phyloP scores from a whole-genome alignment of 1,284 basidiomycete genomes.

The Albatrellus sp. region DNA sequence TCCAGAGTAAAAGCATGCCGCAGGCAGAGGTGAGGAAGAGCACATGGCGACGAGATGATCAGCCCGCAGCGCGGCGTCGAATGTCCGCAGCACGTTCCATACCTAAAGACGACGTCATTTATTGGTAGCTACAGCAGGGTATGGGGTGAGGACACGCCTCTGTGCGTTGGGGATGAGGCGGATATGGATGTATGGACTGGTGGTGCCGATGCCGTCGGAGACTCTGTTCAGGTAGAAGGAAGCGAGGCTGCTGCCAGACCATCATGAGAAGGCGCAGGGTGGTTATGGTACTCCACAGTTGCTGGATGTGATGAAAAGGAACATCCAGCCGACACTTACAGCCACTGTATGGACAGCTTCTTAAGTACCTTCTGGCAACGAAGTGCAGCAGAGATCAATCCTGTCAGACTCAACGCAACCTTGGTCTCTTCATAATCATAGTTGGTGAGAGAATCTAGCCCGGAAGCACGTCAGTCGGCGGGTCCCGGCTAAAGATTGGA shows the following conservation, averaged over 20 bases:
- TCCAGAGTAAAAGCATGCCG: slow-evolving; percentile 66
- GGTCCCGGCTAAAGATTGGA: background rate
- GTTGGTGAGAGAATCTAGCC: slow-evolving; percentile 54
- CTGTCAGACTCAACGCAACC: slow-evolving; percentile 55
- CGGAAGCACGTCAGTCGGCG: slow-evolving; percentile 10
- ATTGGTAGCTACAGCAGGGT: slow-evolving; percentile 18
- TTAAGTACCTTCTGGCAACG: background rate
- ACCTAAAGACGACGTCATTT: slow-evolving; percentile 48
- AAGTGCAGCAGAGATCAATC: slow-evolving; percentile 8
- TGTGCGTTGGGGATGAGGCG: background rate
- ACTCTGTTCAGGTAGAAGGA: slow-evolving; percentile 69
- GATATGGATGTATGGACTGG: slow-evolving; percentile 35
- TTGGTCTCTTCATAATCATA: slow-evolving; percentile 72
- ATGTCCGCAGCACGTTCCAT: slow-evolving; percentile 60
- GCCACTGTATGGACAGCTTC: slow-evolving; percentile 20
- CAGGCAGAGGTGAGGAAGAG: slow-evolving; percentile 49
- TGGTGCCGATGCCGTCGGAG: slow-evolving; percentile 61
- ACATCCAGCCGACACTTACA: slow-evolving; percentile 47
- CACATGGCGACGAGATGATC: slow-evolving; percentile 45
- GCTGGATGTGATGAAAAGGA: slow-evolving; percentile 43
- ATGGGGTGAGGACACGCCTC: background rate
- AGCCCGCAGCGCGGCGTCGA: slow-evolving; percentile 42
- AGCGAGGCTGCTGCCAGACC: slow-evolving; percentile 66
- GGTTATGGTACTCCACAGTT: no score
- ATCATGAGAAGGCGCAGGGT: slow-evolving; percentile 64